A percentile compares a stretch with the other conserved stretches of the same genome.
Conservation (phyloP, 495 filamentous ascomycete genomes). For the Hyaloscypha hepaticicola region DNA sequence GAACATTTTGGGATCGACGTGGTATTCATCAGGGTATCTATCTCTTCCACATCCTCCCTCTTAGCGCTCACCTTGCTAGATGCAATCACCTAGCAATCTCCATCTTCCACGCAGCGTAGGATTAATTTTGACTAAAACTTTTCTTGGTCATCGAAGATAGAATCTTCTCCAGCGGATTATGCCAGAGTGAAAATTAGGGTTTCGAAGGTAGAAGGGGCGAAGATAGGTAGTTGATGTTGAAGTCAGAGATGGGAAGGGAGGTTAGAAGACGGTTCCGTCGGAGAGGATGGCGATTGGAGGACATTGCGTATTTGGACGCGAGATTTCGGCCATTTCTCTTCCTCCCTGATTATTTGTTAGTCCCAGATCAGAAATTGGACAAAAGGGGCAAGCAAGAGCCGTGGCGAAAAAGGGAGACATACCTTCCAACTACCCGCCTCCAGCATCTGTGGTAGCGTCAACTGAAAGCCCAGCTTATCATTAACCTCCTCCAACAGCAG, state of each 20-base stretch:
- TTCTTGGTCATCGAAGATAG: too few relatives aligned
- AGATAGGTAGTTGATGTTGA: not conserved
- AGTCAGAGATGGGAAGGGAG: not conserved
- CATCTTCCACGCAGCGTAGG: too few relatives aligned
- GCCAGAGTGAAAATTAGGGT: not conserved
- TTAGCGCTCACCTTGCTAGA: too few relatives aligned
- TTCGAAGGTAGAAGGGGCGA: not conserved
- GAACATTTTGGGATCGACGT: too few relatives aligned
- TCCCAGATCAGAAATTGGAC: too few relatives aligned
- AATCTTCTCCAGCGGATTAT: too few relatives aligned
- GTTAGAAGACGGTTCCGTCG: constrained; percentile 92
- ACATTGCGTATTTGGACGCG: constrained; percentile 92
- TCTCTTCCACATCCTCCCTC: too few relatives aligned
- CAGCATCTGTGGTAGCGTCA: constrained; percentile 75
- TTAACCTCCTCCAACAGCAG: constrained; percentile 64
- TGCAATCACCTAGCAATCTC: too few relatives aligned
- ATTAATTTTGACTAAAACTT: too few relatives aligned
- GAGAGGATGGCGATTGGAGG: constrained; percentile 95
- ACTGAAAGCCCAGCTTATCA: constrained; percentile 45
- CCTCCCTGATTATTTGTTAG: constrained; percentile 68
- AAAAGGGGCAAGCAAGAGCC: not conserved
- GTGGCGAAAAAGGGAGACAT: not conserved
- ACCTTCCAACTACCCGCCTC: constrained; percentile 96
- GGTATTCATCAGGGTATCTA: too few relatives aligned
- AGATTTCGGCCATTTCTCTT: constrained; percentile 93